Conservation (phyloP, 2,329 filamentous ascomycete species). For the Aschersonia sp. region DNA sequence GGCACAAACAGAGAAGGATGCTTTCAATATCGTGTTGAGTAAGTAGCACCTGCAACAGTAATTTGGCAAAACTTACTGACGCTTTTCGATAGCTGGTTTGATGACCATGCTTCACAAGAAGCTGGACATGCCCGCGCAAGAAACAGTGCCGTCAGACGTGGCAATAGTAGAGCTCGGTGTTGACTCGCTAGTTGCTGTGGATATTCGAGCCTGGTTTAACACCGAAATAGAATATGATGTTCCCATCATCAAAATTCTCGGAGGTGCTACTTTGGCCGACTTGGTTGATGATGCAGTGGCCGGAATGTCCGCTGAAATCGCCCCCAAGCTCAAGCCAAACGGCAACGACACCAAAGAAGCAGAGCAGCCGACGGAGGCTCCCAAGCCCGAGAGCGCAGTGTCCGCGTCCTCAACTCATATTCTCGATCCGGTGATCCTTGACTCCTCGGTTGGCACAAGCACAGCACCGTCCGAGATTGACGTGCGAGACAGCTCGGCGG, state of each 20-base stretch:
- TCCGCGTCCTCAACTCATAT: background rate
- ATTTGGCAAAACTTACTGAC: background rate
- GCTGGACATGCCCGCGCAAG: background rate
- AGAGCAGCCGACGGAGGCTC: background rate
- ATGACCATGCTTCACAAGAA: background rate
- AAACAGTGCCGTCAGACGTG: background rate
- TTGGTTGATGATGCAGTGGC: conserved; percentile 2
- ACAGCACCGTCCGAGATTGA: background rate
- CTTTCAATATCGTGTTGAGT: background rate
- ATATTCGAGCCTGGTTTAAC: conserved; percentile 33
- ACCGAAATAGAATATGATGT: conserved; percentile 27
- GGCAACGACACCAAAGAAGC: background rate
- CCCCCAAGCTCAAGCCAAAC: background rate
- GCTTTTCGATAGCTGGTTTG: background rate
- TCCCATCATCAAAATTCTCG: conserved; percentile 25
- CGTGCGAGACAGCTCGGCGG: background rate
- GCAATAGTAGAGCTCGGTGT: conserved; percentile 10
- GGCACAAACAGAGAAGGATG: background rate
- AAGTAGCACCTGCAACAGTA: background rate
- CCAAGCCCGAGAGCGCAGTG: background rate
- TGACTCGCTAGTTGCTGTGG: conserved; percentile 17
- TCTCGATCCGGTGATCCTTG: background rate
- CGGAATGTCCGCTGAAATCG: background rate
- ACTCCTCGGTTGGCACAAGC: background rate
- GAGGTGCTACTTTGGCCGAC: conserved; percentile 6